phyloP scores from a whole-genome alignment of 495 filamentous ascomycete genomes.

The Immersiella caudata region DNA sequence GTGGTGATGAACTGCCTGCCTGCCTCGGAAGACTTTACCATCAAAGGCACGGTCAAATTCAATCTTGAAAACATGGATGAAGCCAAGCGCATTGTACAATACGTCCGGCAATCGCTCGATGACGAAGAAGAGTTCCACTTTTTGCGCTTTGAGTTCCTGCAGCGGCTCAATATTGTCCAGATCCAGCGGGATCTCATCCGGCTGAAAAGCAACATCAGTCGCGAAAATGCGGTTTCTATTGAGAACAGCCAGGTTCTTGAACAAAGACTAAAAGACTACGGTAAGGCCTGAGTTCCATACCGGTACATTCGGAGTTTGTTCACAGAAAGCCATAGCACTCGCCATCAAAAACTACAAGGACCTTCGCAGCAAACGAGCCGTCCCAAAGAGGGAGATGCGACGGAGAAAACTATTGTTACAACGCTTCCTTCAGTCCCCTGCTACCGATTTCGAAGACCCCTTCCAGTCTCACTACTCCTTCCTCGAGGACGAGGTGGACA shows the following conservation, averaged over 20 bases:
- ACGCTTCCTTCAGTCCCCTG: not conserved
- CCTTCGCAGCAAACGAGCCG: not conserved
- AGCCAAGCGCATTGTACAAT: not conserved
- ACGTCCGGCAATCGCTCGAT: conserved; percentile 1
- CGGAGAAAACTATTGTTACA: not conserved
- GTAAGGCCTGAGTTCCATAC: too few relatives aligned
- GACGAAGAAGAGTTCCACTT: conserved; percentile 32
- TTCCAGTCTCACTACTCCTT: not conserved
- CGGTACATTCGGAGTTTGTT: too few relatives aligned
- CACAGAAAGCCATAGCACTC: too few relatives aligned
- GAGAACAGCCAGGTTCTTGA: too few relatives aligned
- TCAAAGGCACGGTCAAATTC: too few relatives aligned
- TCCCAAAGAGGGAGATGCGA: not conserved
- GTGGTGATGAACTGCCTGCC: too few relatives aligned
- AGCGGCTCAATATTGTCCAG: conserved; percentile 24
- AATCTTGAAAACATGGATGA: too few relatives aligned
- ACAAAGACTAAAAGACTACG: too few relatives aligned
- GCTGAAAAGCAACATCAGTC: not conserved
- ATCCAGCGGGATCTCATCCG: conserved; percentile 20
- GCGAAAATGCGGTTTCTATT: too few relatives aligned
- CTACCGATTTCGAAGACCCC: not conserved
- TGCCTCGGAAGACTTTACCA: too few relatives aligned
- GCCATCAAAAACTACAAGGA: conserved; percentile 23
- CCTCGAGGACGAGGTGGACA: not conserved
- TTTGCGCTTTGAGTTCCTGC: conserved; percentile 27